A percentile compares a stretch with the other conserved stretches of the same genome.
These are phyloP conservation scores for Dalbergia cultrata DNA, from an alignment of 306 rosid species.

Conservation along the genomic window DNA sequence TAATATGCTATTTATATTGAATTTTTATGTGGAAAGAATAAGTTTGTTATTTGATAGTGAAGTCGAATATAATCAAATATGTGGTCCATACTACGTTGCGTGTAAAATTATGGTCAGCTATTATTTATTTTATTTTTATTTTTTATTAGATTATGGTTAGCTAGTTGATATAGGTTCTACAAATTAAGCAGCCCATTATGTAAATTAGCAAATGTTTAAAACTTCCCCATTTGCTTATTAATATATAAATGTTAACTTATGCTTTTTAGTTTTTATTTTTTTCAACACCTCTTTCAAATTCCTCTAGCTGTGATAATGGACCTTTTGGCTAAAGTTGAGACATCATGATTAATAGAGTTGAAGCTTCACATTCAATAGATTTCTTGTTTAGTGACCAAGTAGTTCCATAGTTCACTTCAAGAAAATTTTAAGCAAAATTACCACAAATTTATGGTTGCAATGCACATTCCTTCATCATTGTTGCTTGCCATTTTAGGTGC, in stretches of 20 bases:
- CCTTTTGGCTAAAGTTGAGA: slow-evolving; percentile 50
- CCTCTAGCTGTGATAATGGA: slow-evolving; percentile 42
- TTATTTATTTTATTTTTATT: too few species aligned
- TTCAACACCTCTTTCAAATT: neutral
- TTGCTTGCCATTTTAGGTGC: slow-evolving; percentile 45
- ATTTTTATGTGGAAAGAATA: neutral
- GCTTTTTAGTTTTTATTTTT: neutral
- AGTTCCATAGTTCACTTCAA: slow-evolving; percentile 39
- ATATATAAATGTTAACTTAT: neutral
- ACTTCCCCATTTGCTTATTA: slow-evolving; percentile 1
- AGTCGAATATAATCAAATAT: slow-evolving; percentile 24
- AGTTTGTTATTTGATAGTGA: slow-evolving; percentile 36
- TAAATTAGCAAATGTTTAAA: slow-evolving; percentile 17
- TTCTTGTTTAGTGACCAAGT: slow-evolving; percentile 25
- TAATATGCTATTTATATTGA: slow-evolving; percentile 15
- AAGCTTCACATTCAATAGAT: slow-evolving; percentile 50
- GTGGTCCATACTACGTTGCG: slow-evolving; percentile 32
- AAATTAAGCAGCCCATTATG: slow-evolving; percentile 23
- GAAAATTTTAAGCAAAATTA: slow-evolving; percentile 32
- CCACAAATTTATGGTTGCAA: slow-evolving; percentile 39
- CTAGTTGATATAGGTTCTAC: neutral
- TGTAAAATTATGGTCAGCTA: slow-evolving; percentile 32
- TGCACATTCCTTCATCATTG: slow-evolving; percentile 50
- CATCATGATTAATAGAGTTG: slow-evolving; percentile 58
- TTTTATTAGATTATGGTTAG: too few species aligned